phyloP scores from a whole-genome alignment of 805 yeast genomes.

The Candida chauliodis region DNA sequence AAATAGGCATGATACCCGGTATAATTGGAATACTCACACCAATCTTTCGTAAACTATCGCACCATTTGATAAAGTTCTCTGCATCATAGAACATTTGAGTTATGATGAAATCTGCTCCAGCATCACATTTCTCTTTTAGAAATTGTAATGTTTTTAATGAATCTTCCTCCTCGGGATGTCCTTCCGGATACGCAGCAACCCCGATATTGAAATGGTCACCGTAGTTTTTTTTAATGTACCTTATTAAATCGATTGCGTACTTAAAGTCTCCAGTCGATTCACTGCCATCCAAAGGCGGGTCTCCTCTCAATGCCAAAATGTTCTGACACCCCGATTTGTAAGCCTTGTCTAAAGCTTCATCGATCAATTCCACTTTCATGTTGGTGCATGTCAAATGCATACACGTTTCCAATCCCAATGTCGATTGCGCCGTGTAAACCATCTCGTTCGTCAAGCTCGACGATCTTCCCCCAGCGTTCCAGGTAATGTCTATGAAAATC shows the following conservation, averaged over 20 bases:
- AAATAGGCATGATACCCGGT: conserved; percentile 98
- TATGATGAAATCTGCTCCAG: conserved; percentile 89
- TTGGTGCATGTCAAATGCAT: conserved; percentile 98
- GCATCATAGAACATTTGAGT: conserved; percentile 98
- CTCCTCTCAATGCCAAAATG: conserved; percentile 92
- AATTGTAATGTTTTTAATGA: conserved; percentile 51
- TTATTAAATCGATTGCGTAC: conserved; percentile 84
- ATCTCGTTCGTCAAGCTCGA: conserved; percentile 85
- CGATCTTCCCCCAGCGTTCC: conserved; percentile 97
- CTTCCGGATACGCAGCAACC: conserved; percentile 97
- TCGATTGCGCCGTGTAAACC: conserved; percentile 86
- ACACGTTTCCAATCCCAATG: conserved; percentile 90
- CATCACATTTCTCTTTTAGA: conserved; percentile 85
- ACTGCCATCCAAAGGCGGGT: conserved; percentile 77
- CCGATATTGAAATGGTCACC: conserved; percentile 93
- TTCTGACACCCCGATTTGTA: conserved; percentile 92
- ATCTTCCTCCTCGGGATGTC: conserved; percentile 80
- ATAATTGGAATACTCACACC: conserved; percentile 86
- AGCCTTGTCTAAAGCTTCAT: conserved; percentile 80
- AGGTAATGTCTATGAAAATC: conserved; percentile 89
- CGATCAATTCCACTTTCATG: conserved; percentile 79
- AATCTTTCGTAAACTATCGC: conserved; percentile 57
- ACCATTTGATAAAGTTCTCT: conserved; percentile 83
- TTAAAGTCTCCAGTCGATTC: conserved; percentile 80
- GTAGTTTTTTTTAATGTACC: conserved; percentile 68